Conservation (phyloP, 2,329 filamentous ascomycete species). For the Emericellopsis atlantica region DNA sequence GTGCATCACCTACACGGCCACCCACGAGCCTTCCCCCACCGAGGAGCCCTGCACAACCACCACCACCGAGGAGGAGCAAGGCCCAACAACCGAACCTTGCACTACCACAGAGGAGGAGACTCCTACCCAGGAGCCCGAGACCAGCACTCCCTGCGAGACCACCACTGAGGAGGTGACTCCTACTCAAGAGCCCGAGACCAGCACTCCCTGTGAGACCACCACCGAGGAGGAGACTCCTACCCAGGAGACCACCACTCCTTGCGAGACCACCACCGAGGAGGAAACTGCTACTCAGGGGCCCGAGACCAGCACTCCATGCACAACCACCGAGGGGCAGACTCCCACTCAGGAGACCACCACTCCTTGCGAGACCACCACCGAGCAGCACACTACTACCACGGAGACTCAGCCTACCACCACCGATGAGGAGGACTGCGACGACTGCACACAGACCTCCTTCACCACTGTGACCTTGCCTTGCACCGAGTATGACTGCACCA, state of each 20-base stretch:
- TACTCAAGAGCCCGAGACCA: too few species aligned
- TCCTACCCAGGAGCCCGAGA: too few species aligned
- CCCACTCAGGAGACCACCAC: conserved; percentile 7
- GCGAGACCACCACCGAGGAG: conserved; percentile 1
- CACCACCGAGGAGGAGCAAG: neutral
- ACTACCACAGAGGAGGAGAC: too few species aligned
- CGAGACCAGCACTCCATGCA: conserved; percentile 1
- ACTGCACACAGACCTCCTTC: neutral
- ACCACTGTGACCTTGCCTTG: conserved; percentile 1
- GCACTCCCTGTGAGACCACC: too few species aligned
- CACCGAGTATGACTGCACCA: neutral
- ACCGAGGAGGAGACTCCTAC: too few species aligned
- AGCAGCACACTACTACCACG: neutral
- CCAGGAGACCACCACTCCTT: too few species aligned
- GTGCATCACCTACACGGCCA: conserved; percentile 21
- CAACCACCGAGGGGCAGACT: conserved; percentile 1
- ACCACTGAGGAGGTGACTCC: too few species aligned
- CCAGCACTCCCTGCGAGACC: too few species aligned
- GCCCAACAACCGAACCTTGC: neutral
- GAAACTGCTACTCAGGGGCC: conserved; percentile 15
- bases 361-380: conserved; percentile 11
- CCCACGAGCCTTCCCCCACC: conserved; percentile 8
- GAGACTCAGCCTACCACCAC: neutral
- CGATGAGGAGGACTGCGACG: neutral
- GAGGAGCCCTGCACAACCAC: neutral